A percentile compares a stretch with the other conserved stretches of the same genome.
Evolutionary conservation across 805 yeast genomes (phyloP).

Genomic region (Cyberlindnera veronae): DNA sequence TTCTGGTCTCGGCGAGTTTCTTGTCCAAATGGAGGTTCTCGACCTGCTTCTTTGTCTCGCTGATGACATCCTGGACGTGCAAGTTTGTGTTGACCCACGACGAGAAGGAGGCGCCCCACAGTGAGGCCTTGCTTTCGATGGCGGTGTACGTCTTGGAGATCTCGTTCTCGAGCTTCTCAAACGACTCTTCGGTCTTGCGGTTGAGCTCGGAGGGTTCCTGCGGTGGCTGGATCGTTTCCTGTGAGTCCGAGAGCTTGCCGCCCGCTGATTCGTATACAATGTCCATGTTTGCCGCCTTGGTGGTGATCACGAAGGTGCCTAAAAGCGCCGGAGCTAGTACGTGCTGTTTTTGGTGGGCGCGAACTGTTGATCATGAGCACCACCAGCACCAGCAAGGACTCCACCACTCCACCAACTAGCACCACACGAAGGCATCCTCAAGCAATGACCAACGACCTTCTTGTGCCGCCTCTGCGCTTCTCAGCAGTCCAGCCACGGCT

Average conservation of each 20-base stretch:
- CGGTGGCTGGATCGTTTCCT: constrained; percentile 19
- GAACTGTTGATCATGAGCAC: too few species aligned
- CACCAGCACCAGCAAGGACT: too few species aligned
- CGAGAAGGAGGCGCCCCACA: constrained; percentile 32
- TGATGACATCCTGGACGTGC: constrained; percentile 33
- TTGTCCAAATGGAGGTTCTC: constrained; percentile 23
- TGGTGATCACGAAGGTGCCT: too few species aligned
- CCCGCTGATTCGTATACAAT: constrained; percentile 18
- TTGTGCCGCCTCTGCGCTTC: constrained; percentile 78
- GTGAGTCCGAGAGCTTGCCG: constrained; percentile 17
- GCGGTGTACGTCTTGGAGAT: constrained; percentile 47
- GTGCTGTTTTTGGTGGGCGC: too few species aligned
- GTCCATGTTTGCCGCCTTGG: too few species aligned
- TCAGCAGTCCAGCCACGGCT: constrained; percentile 64
- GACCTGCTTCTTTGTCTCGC: constrained; percentile 22
- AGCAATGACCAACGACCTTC: constrained; percentile 14
- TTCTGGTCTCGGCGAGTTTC: constrained; percentile 14
- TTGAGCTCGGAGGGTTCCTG: constrained; percentile 26
- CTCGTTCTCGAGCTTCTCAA: constrained; percentile 48
- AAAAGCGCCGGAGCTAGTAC: too few species aligned
- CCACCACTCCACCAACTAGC: too few species aligned
- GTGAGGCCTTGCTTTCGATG: constrained; percentile 39
- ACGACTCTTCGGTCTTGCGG: constrained; percentile 50
- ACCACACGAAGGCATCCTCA: too few species aligned
- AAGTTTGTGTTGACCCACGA: constrained; percentile 33